Conservation (phyloP, 441 rosid genomes). For the Pelargonium myrrhifolium region DNA sequence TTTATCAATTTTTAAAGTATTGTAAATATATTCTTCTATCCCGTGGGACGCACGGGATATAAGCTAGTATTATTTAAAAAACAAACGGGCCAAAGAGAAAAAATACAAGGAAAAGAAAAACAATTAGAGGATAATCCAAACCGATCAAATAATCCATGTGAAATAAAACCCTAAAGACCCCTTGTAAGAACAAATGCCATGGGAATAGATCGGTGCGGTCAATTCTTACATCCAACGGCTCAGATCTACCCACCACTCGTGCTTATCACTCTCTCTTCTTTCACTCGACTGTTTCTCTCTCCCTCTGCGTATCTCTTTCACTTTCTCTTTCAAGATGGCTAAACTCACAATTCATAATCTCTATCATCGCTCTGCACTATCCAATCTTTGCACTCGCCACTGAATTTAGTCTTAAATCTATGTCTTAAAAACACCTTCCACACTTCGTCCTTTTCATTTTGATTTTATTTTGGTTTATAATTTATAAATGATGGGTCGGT, state of each 20-base stretch:
- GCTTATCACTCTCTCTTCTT: slow-evolving; percentile 35
- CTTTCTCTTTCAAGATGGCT: slow-evolving; percentile 23
- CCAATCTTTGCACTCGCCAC: slow-evolving; percentile 21
- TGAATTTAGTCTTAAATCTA: slow-evolving; percentile 2
- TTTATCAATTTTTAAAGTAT: no score
- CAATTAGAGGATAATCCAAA: background rate
- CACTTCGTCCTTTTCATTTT: slow-evolving; percentile 4
- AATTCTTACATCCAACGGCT: slow-evolving; percentile 28
- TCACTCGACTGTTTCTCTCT: slow-evolving; percentile 17
- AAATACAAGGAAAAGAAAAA: no score
- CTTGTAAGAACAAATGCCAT: slow-evolving; percentile 29
- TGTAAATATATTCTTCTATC: no score
- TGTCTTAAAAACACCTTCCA: background rate
- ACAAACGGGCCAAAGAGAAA: no score
- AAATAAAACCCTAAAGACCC: slow-evolving; percentile 34
- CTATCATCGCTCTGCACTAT: slow-evolving; percentile 15
- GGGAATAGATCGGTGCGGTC: slow-evolving; percentile 33
- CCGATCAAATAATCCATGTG: background rate
- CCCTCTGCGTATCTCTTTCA: slow-evolving; percentile 8
- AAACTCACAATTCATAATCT: slow-evolving; percentile 21
- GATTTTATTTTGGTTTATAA: slow-evolving; percentile 15
- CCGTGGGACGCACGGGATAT: no score
- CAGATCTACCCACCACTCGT: slow-evolving; percentile 18
- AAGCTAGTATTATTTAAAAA: no score
- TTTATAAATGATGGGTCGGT: slow-evolving; percentile 7